Base-by-base conservation (phyloP, 2,329 filamentous ascomycete species). In the Penicillium nordicum region DNA sequence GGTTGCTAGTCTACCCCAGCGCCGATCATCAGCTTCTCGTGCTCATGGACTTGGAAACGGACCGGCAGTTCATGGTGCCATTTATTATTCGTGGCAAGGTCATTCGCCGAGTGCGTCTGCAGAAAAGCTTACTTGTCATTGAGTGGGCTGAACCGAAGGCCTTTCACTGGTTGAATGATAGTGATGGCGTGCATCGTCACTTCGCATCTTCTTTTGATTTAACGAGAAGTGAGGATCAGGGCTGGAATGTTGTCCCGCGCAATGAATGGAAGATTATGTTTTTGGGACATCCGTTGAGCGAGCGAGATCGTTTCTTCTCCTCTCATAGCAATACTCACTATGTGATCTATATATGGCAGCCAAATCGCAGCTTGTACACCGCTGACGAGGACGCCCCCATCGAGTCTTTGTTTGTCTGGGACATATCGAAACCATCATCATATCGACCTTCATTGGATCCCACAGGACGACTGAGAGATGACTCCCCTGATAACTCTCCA, bases 181-280 rank as follows among this genome's bases (percentile, higher is more conserved):
- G 72, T 46, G 80, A 82, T 59, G 72, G 74, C 1, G 79, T 83
- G 1, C 79, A 83, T 68, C 77, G 80, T 5, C 84, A 87, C 69
- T 86, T 82, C 66, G 83, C 82, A 6, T 84, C 83, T 2, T 81
- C 81, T 0, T 86, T 82, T 64, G 80, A 85, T 58, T 71, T 87
- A 10, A 62, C 50, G 12, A 53, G 51, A 23, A 57, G 37, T 3
- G 44, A 55, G 1, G 58, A 57, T 6, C 27, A 58, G 41, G 67
- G 69, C 5, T 83, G 80, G 79, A 66, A 62, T 3, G 72, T 84
- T 50, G 69, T 68, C 1, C 81, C 82, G 53, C 81, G 83, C 49
- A 82, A 78, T 43, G 83, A 87, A 66, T 87, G 82, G 81, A 82
- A 82, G 64, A 81, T 86, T 37, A 80, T 85, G 69, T 81, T 81